A percentile compares a stretch with the other conserved stretches of the same genome.
Conservation (phyloP, 139 green algal genomes). For the Ettlia oleoabundans region DNA sequence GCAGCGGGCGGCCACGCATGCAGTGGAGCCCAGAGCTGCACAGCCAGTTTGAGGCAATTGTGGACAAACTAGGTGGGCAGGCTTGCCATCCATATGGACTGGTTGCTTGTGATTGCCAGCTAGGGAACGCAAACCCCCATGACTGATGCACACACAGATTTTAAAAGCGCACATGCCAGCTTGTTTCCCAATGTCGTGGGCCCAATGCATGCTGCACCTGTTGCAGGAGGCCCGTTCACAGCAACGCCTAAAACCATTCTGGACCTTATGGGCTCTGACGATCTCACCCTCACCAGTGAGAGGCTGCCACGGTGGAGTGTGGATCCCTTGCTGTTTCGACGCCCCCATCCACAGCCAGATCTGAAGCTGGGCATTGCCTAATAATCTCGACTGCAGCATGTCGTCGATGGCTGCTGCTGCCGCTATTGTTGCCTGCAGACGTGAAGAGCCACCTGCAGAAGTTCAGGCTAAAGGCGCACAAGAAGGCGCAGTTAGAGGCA, state of each 20-base stretch:
- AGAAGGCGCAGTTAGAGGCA: not conserved
- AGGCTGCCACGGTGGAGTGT: not conserved
- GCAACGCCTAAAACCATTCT: constrained; percentile 29
- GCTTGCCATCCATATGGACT: too few relatives aligned
- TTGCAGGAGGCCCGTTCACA: constrained; percentile 10
- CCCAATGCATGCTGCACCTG: not conserved
- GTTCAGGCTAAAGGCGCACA: constrained; percentile 1
- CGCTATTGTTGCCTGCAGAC: not conserved
- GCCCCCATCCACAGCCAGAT: too few relatives aligned
- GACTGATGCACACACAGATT: not conserved
- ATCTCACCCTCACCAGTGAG: constrained; percentile 3
- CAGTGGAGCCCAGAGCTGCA: constrained; percentile 1
- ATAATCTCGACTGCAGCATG: too few relatives aligned
- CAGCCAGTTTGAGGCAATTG: not conserved
- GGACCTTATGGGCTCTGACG: not conserved
- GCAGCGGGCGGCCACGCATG: not conserved
- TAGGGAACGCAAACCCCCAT: too few relatives aligned
- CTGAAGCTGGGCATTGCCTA: too few relatives aligned
- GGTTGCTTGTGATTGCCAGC: too few relatives aligned
- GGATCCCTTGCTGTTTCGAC: not conserved
- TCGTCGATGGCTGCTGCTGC: not conserved
- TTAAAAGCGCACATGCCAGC: not conserved
- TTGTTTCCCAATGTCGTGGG: not conserved
- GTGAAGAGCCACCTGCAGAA: constrained; percentile 16
- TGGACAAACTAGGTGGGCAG: constrained; percentile 12